Percentiles rank a stretch among this genome's conserved stretches.
These are phyloP conservation scores for Rhodotorula diobovata DNA, from an alignment of 768 basidiomycete genomes.

Conservation along the genomic window DNA sequence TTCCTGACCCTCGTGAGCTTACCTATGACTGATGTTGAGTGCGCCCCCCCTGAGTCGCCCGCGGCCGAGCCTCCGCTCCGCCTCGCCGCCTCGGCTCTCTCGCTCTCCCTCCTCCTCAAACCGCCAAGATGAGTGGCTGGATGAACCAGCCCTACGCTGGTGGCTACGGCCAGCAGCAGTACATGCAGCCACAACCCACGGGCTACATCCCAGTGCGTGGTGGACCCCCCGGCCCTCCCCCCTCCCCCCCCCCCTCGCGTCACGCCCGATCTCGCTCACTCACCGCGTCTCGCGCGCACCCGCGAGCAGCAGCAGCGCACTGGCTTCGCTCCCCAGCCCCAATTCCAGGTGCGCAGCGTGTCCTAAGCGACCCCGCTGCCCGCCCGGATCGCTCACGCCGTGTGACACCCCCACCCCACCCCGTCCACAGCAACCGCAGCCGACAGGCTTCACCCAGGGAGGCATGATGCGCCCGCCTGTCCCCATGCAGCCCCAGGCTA, in stretches of 20 bases:
- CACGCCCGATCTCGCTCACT: background rate
- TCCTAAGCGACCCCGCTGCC: no score
- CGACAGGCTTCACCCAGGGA: conserved; percentile 17
- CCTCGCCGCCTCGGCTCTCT: background rate
- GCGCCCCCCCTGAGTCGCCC: no score
- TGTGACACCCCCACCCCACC: background rate
- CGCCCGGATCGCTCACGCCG: background rate
- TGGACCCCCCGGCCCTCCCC: conserved; percentile 35
- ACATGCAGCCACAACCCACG: conserved; percentile 54
- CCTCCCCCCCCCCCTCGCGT: background rate
- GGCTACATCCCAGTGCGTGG: conserved; percentile 50
- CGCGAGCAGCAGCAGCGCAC: conserved; percentile 51
- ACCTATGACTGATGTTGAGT: no score
- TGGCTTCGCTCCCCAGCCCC: conserved; percentile 50
- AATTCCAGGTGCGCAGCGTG: conserved; percentile 46
- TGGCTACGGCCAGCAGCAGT: conserved; percentile 28
- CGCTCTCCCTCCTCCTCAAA: background rate
- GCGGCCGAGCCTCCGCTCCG: background rate
- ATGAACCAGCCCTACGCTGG: conserved; percentile 33
- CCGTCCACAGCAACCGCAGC: conserved; percentile 37
- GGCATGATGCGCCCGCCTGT: conserved; percentile 8
- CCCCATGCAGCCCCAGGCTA: conserved; percentile 59
- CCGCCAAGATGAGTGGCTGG: conserved; percentile 22
- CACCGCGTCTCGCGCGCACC: conserved; percentile 44
- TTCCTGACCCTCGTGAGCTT: no score